Evolutionary conservation across 164 flowering plant species (phyloP).

Genomic region (Berberis thunbergii): DNA sequence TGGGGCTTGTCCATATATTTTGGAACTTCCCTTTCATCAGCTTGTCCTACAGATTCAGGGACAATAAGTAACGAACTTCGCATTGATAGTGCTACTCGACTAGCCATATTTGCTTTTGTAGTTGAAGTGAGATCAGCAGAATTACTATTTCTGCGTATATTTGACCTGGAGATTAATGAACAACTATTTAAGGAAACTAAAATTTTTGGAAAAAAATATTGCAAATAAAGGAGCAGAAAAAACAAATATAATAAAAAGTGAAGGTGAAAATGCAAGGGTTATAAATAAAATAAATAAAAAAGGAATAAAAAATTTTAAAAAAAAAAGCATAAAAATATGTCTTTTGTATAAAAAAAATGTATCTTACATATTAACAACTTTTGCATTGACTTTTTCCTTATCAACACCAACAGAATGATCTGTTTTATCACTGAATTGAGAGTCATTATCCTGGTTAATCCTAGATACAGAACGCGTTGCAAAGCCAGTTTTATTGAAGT

Average conservation of each 20-base stretch:
- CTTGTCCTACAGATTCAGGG: conserved; percentile 31
- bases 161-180: conserved; percentile 31
- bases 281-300: background rate
- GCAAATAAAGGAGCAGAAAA: background rate
- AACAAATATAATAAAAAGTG: background rate
- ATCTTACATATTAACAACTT: conserved; percentile 61
- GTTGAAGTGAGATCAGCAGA: conserved; percentile 56
- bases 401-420: conserved; percentile 52
- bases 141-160: conserved; percentile 46
- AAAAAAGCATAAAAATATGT: too few species aligned
- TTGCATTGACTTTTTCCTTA: conserved; percentile 62
- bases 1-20: conserved; percentile 46
- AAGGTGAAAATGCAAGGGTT: background rate
- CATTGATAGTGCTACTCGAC: conserved; percentile 67
- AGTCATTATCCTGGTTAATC: conserved; percentile 48
- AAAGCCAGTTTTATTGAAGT: conserved; percentile 39
- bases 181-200: background rate
- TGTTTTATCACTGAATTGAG: conserved; percentile 48
- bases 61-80: conserved; percentile 39
- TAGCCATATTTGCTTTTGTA: conserved; percentile 42
- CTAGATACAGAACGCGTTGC: conserved; percentile 40
- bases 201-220: too few species aligned
- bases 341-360: background rate
- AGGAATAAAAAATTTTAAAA: too few species aligned
- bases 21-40: conserved; percentile 69